Evolutionary conservation across 306 rosid genomes (phyloP).

Genomic region (Vigna hirtella): DNA sequence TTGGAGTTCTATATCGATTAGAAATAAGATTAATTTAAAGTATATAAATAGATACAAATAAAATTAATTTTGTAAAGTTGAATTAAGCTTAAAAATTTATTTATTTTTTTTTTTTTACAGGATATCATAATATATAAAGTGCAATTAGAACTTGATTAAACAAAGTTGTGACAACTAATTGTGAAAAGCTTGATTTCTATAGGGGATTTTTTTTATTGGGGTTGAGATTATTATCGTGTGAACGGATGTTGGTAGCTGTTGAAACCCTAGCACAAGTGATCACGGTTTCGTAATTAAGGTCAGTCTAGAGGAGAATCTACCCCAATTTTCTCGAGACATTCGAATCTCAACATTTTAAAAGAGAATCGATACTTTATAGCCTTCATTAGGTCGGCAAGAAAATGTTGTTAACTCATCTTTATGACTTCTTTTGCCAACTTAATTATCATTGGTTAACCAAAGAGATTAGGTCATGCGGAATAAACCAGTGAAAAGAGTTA

Average conservation of each 20-base stretch:
- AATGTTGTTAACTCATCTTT: constrained; percentile 14
- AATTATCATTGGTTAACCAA: background rate
- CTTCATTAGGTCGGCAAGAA: constrained; percentile 45
- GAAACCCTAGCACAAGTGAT: constrained; percentile 30
- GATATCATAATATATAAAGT: background rate
- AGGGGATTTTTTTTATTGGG: background rate
- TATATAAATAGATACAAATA: no score
- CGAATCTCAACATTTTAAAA: constrained; percentile 29
- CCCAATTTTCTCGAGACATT: constrained; percentile 53
- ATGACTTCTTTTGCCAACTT: constrained; percentile 27
- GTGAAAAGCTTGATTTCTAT: background rate
- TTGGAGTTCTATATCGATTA: no score
- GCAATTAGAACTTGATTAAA: constrained; percentile 15
- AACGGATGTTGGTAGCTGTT: background rate
- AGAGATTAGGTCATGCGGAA: no score
- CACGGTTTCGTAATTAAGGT: constrained; percentile 33
- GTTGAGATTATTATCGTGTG: constrained; percentile 10
- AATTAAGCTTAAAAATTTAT: no score
- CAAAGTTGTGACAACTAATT: background rate
- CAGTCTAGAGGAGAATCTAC: constrained; percentile 26
- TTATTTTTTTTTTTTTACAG: no score
- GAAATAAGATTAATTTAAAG: no score
- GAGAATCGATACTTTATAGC: constrained; percentile 47
- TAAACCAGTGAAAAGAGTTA: no score
- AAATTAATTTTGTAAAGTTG: no score